Evolutionary conservation across 768 basidiomycete species (phyloP), one percentile per base, ranked within the genome.

Genomic region (Rhizopogon roseolus): DNA sequence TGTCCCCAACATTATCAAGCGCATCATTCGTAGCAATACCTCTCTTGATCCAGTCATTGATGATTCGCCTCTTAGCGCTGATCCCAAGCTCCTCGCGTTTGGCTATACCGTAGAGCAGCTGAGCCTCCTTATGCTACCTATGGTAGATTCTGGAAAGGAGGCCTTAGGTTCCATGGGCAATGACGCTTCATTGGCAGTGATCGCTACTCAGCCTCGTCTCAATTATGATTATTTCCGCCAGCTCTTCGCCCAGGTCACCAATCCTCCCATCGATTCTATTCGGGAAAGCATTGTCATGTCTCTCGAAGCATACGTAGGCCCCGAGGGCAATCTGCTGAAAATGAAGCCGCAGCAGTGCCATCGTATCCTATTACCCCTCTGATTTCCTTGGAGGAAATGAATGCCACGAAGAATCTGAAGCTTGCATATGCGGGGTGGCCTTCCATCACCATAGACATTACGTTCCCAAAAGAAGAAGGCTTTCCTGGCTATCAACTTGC

Each of bases 81-180:
- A 99, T 68, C 92, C 94, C 5, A 89, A 88, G 64, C 77, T 98
- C 22, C 82, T 95, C 41, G 92, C 95, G 1, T 98, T 97, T 68
- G 97, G 96, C 7, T 98, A 88, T 70, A 95, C 94, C 11, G 89
- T 95, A 57, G 97, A 99, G 70, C 97, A 98, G 70, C 81, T 99
- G 65, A 94, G 82, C 68, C 76, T 99, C 54, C 87, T 99, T 57
- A 86, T 99, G 80, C 81, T 98, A 42, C 97, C 97, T 17, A 98
- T 99, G 94, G 82, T 98, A 49, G 80, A 83, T 27, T 90, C 85
- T 57, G 94, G 92, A 44, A 95, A 95, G 69, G 95, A 98, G 70
- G 93, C 96, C 3, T 79, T 99, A 48, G 97, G 97, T 17, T 98
- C 96, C 6, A 99, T 99, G 97, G 97, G 96, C 56, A 98, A 99